Evolutionary conservation across 345 rosid genomes (phyloP).

Genomic region (Syzygium grande): DNA sequence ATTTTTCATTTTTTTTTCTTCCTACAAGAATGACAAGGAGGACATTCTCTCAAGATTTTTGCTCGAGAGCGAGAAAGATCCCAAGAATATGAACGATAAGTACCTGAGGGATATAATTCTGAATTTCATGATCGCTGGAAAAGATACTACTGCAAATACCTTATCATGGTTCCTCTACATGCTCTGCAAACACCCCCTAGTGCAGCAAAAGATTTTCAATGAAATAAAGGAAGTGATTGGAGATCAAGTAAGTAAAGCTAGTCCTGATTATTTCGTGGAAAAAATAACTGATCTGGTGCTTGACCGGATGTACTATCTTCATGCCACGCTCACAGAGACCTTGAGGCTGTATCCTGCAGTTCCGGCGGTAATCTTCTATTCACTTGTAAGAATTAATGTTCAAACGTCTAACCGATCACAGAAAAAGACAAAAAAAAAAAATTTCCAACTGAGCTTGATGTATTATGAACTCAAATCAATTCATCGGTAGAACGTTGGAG

Average conservation of each 20-base stretch:
- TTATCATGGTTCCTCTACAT: constrained; percentile 70
- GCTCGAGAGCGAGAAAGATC: constrained; percentile 48
- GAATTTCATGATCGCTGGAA: constrained; percentile 66
- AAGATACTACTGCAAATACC: constrained; percentile 50
- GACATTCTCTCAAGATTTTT: constrained; percentile 65
- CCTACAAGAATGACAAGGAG: constrained; percentile 38
- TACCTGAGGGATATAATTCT: constrained; percentile 63
- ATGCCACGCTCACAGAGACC: constrained; percentile 71
- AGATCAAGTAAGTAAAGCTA: neutral
- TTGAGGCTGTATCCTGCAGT: constrained; percentile 61
- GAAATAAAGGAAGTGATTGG: constrained; percentile 42
- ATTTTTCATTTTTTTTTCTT: neutral
- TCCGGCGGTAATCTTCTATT: constrained; percentile 34
- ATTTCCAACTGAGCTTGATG: neutral
- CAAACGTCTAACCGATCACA: neutral
- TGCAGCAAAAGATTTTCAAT: constrained; percentile 54
- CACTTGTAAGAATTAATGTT: neutral
- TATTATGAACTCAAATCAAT: neutral
- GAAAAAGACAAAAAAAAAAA: neutral
- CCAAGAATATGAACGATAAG: constrained; percentile 46
- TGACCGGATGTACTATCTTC: constrained; percentile 69
- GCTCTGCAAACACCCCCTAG: constrained; percentile 62
- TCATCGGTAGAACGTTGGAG: neutral
- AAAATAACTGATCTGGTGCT: constrained; percentile 36
- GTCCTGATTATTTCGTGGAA: constrained; percentile 27